phyloP scores from a whole-genome alignment of 2,329 filamentous ascomycete species.

The Scleromitrula shiraiana region DNA sequence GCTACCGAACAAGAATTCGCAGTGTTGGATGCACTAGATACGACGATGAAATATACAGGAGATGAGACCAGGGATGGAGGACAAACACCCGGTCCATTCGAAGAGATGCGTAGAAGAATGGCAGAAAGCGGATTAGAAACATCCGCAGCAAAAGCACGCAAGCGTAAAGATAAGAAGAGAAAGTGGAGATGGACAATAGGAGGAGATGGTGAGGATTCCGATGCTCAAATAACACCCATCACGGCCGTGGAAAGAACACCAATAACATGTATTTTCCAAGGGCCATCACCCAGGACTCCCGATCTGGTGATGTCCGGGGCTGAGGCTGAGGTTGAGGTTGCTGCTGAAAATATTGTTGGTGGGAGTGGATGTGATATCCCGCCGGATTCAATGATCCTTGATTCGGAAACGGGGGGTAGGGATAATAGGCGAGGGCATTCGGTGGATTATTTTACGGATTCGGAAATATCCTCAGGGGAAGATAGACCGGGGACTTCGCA shows the following conservation, averaged over 20 bases:
- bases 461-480: slow-evolving; percentile 14
- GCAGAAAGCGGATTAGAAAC: slow-evolving; percentile 33
- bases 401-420: neutral
- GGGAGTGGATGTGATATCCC: neutral
- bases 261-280: slow-evolving; percentile 19
- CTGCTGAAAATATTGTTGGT: neutral
- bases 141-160: slow-evolving; percentile 39
- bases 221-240: slow-evolving; percentile 13
- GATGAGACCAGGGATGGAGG: slow-evolving; percentile 53
- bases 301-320: neutral
- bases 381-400: neutral
- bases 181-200: slow-evolving; percentile 59
- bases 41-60: slow-evolving; percentile 42
- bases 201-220: slow-evolving; percentile 32
- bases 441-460: slow-evolving; percentile 10
- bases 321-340: neutral
- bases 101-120: slow-evolving; percentile 54
- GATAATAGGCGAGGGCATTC: slow-evolving; percentile 1
- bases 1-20: slow-evolving; percentile 20
- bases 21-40: slow-evolving; percentile 39
- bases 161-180: slow-evolving; percentile 49
- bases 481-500: slow-evolving; percentile 8
- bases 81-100: slow-evolving; percentile 54
- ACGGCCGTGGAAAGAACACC: slow-evolving; percentile 21
- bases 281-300: slow-evolving; percentile 7